phyloP scores from a whole-genome alignment of 768 basidiomycete species.

The Suillus ampliporus region DNA sequence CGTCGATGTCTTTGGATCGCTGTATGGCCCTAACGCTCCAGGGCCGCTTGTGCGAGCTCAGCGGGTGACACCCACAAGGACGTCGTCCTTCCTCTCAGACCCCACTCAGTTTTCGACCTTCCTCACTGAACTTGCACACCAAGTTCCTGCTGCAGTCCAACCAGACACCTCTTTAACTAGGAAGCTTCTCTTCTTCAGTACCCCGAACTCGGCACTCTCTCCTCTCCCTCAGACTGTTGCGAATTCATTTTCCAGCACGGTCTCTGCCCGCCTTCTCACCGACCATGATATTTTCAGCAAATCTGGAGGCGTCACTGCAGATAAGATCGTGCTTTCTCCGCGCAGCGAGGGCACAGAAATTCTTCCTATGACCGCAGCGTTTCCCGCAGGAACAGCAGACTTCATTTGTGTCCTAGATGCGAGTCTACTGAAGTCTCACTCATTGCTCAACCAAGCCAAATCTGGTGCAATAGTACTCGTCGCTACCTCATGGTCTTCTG shows the following conservation, averaged over 20 bases:
- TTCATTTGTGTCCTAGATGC: slow-evolving; percentile 81
- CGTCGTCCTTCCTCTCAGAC: slow-evolving; percentile 54
- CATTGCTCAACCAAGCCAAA: slow-evolving; percentile 70
- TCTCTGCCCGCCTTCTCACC: slow-evolving; percentile 65
- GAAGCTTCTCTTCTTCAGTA: slow-evolving; percentile 62
- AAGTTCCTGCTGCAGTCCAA: slow-evolving; percentile 34
- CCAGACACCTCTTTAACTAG: slow-evolving; percentile 40
- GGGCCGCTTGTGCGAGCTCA: slow-evolving; percentile 55
- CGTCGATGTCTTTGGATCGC: slow-evolving; percentile 69
- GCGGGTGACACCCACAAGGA: slow-evolving; percentile 61
- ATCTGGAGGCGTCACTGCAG: slow-evolving; percentile 70
- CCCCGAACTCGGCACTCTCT: slow-evolving; percentile 50
- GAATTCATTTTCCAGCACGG: slow-evolving; percentile 58
- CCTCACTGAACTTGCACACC: slow-evolving; percentile 30
- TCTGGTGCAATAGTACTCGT: slow-evolving; percentile 74
- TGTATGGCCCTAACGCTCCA: slow-evolving; percentile 49
- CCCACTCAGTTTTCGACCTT: slow-evolving; percentile 52
- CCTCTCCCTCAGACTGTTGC: slow-evolving; percentile 55
- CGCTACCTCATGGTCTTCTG: slow-evolving; percentile 72
- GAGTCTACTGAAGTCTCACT: slow-evolving; percentile 77
- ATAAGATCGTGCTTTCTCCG: slow-evolving; percentile 69
- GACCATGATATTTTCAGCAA: slow-evolving; percentile 80
- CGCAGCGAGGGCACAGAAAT: slow-evolving; percentile 42
- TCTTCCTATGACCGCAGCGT: slow-evolving; percentile 57
- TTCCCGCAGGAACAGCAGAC: slow-evolving; percentile 66